These are phyloP conservation scores for Erythrobasidium hasegawianum DNA, from an alignment of 1,284 basidiomycete genomes.

Conservation along the genomic window DNA sequence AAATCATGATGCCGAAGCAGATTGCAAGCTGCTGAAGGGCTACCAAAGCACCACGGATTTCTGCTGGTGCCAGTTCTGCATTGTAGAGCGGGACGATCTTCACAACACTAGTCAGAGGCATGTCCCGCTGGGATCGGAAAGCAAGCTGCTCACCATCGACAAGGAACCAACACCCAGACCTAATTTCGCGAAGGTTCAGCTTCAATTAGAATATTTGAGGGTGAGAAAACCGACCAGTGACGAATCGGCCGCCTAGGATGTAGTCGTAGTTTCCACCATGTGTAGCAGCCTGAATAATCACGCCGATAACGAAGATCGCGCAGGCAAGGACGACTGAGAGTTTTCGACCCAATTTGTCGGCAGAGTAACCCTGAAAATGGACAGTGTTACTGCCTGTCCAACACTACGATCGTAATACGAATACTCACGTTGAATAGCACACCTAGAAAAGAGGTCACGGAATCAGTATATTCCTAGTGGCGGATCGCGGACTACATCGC, in stretches of 20 bases:
- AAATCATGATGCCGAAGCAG: slow-evolving; percentile 39
- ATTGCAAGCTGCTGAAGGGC: slow-evolving; percentile 43
- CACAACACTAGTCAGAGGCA: slow-evolving; percentile 41
- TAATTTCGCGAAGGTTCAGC: too few species aligned
- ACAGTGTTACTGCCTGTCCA: background rate
- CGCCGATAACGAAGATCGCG: slow-evolving; percentile 51
- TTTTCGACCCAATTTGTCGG: slow-evolving; percentile 24
- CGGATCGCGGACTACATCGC: too few species aligned
- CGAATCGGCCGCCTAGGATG: slow-evolving; percentile 51
- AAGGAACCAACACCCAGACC: slow-evolving; percentile 55
- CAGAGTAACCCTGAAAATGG: slow-evolving; percentile 16
- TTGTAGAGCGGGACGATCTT: slow-evolving; percentile 31
- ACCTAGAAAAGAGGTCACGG: background rate
- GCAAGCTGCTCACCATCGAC: slow-evolving; percentile 42
- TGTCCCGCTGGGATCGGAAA: slow-evolving; percentile 24
- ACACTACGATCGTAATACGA: too few species aligned
- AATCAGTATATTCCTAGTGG: slow-evolving; percentile 37
- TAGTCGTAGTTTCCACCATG: slow-evolving; percentile 38
- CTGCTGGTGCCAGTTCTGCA: slow-evolving; percentile 41
- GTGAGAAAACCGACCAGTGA: too few species aligned
- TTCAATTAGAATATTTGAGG: too few species aligned
- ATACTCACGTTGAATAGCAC: background rate
- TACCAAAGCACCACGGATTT: slow-evolving; percentile 42
- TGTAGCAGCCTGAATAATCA: slow-evolving; percentile 52
- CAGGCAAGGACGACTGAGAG: slow-evolving; percentile 41